Base-by-base conservation (phyloP, 345 rosid species). In the Bretschneidera sinensis region DNA sequence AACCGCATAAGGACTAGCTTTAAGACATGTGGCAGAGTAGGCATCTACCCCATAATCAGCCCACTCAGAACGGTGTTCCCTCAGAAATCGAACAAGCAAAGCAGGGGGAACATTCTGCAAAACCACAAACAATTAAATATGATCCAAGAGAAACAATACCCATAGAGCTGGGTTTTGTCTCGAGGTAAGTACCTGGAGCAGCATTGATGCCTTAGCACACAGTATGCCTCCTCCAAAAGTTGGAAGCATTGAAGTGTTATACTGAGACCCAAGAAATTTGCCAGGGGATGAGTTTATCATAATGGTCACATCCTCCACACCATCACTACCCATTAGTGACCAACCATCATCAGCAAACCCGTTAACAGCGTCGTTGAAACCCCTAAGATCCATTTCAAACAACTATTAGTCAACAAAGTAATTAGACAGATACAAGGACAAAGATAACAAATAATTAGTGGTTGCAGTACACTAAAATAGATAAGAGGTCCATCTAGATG, bases 1-100 rank as follows among this genome's bases (percentile, higher is more conserved):
- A 66, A 87, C 85, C 50, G 87, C 83, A 53, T 82, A 92, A n/a
- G 97, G 90, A 70, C 80, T 89, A 43, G 94, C 76, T 65, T 86
- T 85, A 43, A 92, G 91, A 39, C 91, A 89, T 19, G 91, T 79
- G 10, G 94, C 89, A 60, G 98, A 85, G 69, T 89, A 92, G 2
- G 86, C 78, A 76, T 92, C 97, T 39, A 92, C 86, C 14, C 91
- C 98, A 52, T 85, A 84, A 75, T 92, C 97, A 57, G 98, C 97
- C 98, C 98, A 92, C 65, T 92, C 97, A 0, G 98, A 89, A 1
- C 98, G 97, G 70, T 92, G 98, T 65, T 92, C 98, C 76, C 98
- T 85, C 65, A 92, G 78, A 76, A 92, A 92, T 8, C 90, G 94
- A 67, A 89, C 87, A 65, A 92, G 81, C 45, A 92, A 76, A 22